A percentile compares a stretch with the other conserved stretches of the same genome.
Conservation (phyloP, 257 asterid species). For the Solanum chaucha region DNA sequence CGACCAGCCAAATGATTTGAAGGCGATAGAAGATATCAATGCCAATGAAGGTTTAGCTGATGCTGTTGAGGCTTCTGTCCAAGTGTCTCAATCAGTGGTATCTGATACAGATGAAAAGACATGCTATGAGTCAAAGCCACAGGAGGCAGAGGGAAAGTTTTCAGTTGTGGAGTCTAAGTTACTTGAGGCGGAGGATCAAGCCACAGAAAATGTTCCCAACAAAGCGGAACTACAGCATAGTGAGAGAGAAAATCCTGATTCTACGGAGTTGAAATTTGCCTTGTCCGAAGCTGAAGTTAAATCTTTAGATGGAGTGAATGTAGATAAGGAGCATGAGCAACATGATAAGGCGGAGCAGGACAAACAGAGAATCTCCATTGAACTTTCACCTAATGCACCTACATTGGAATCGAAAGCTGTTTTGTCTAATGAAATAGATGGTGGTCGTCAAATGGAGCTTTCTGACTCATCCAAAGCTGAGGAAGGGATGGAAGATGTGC, state of each 20-base stretch:
- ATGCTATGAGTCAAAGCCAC: background rate
- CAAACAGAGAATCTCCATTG: slow-evolving; percentile 17
- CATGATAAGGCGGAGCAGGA: slow-evolving; percentile 8
- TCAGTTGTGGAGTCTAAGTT: slow-evolving; percentile 2
- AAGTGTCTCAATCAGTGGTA: background rate
- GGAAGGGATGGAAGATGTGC: slow-evolving; percentile 6
- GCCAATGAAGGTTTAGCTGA: background rate
- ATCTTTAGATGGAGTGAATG: slow-evolving; percentile 2
- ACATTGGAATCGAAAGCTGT: slow-evolving; percentile 10
- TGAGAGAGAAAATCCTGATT: background rate
- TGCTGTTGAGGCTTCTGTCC: background rate
- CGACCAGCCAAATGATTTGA: slow-evolving; percentile 1
- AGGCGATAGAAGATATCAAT: background rate
- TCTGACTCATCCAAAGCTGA: background rate
- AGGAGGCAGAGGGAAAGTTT: background rate
- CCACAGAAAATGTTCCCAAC: slow-evolving; percentile 2
- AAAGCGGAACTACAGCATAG: slow-evolving; percentile 8
- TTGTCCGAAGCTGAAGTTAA: slow-evolving; percentile 6
- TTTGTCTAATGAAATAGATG: background rate
- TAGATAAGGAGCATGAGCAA: slow-evolving; percentile 14
- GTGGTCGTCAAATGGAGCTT: background rate
- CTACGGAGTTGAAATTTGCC: background rate
- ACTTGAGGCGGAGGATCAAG: slow-evolving; percentile 10
- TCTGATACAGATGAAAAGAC: background rate
- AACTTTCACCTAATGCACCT: slow-evolving; percentile 14